These are phyloP conservation scores for Aaosphaeria arxii DNA, from an alignment of 2,329 filamentous ascomycete genomes.

Conservation along the genomic window DNA sequence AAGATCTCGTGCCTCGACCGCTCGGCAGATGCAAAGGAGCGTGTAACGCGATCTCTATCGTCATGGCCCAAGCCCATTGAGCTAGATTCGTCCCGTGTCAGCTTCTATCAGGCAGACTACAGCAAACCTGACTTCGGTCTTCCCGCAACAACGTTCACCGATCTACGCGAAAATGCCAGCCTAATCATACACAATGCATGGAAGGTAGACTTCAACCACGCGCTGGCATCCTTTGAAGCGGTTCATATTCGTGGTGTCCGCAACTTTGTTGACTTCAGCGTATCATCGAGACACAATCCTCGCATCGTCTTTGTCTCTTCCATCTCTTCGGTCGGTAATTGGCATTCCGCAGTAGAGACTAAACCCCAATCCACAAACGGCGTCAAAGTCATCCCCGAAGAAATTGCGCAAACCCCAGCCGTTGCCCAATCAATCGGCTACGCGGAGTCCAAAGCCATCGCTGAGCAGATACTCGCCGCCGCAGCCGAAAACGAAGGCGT, in stretches of 20 bases:
- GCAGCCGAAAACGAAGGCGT: constrained; percentile 15
- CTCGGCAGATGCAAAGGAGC: constrained; percentile 36
- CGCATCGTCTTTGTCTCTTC: constrained; percentile 41
- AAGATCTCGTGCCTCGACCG: constrained; percentile 55
- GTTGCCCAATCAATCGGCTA: constrained; percentile 50
- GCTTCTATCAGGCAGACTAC: constrained; percentile 25
- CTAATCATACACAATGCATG: constrained; percentile 53
- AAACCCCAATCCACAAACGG: constrained; percentile 30
- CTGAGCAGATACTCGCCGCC: constrained; percentile 41
- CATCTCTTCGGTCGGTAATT: constrained; percentile 36
- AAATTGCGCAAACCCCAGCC: constrained; percentile 24
- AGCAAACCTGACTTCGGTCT: constrained; percentile 41
- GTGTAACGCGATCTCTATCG: constrained; percentile 35
- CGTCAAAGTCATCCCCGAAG: constrained; percentile 9
- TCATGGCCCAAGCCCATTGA: constrained; percentile 28
- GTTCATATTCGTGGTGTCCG: constrained; percentile 44
- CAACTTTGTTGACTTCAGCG: constrained; percentile 44
- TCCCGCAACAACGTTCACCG: constrained; percentile 10
- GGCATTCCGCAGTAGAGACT: too few species aligned
- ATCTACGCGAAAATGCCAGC: constrained; percentile 24
- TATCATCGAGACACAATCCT: too few species aligned
- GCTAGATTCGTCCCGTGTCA: constrained; percentile 21
- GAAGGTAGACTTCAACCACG: constrained; percentile 57
- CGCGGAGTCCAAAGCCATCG: constrained; percentile 48
- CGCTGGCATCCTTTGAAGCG: constrained; percentile 49